Evolutionary conservation across 2,329 filamentous ascomycete species (phyloP).

Genomic region (Xylaria sp.): DNA sequence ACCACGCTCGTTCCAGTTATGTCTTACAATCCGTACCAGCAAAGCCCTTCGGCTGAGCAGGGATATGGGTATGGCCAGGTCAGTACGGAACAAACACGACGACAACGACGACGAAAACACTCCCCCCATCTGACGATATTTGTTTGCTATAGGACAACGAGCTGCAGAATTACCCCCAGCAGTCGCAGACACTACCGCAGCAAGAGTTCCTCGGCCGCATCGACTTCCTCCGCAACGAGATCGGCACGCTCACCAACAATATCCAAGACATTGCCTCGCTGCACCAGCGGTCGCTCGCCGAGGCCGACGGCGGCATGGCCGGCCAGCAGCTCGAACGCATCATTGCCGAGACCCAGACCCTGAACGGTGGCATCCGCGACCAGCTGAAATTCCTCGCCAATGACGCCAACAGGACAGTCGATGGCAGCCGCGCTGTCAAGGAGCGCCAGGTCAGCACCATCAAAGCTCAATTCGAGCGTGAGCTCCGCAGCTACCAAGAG

Average conservation of each 20-base stretch:
- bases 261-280: conserved; percentile 75
- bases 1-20: conserved; percentile 53
- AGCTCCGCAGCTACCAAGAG: conserved; percentile 75
- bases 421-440: conserved; percentile 73
- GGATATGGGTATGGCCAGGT: conserved; percentile 60
- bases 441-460: conserved; percentile 75
- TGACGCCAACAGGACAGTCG: conserved; percentile 73
- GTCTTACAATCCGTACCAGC: conserved; percentile 75
- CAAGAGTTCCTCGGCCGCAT: conserved; percentile 77
- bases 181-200: conserved; percentile 63
- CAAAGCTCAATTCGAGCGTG: conserved; percentile 77
- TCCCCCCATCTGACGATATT: conserved; percentile 28
- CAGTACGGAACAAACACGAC: conserved; percentile 42
- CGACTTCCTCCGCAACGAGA: conserved; percentile 73
- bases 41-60: conserved; percentile 60
- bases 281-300: conserved; percentile 77
- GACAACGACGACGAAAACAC: no score
- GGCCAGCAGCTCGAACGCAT: conserved; percentile 72
- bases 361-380: conserved; percentile 81
- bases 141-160: conserved; percentile 56
- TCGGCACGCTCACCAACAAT: conserved; percentile 72
- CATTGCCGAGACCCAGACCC: conserved; percentile 75
- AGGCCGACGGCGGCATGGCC: conserved; percentile 66
- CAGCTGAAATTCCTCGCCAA: conserved; percentile 80
- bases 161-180: conserved; percentile 62